Percentiles rank a stretch among this genome's conserved stretches.
phyloP scores from a whole-genome alignment of 768 basidiomycete species.

The Leccinellum luteum region DNA sequence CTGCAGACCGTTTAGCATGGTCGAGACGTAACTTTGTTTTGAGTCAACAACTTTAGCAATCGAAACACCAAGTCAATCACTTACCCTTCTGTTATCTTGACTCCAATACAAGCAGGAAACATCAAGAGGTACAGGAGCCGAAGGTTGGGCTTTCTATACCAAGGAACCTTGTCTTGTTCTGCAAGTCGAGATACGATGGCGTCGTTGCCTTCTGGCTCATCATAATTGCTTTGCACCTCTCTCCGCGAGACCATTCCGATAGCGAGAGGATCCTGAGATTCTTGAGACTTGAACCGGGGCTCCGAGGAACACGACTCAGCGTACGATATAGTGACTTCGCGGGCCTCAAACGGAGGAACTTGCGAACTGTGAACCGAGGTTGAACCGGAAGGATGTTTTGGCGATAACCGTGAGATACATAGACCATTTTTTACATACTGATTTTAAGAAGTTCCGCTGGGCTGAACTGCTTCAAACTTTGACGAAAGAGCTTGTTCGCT shows the following conservation, averaged over 20 bases:
- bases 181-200: conserved; percentile 18
- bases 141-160: conserved; percentile 63
- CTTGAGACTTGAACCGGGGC: background rate
- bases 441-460: too few species aligned
- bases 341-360: background rate
- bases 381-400: background rate
- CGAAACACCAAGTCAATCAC: background rate
- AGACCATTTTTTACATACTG: too few species aligned
- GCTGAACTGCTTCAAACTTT: too few species aligned
- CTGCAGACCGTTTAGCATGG: background rate
- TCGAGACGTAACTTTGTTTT: background rate
- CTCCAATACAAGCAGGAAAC: conserved; percentile 38
- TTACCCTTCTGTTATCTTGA: conserved; percentile 19
- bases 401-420: background rate
- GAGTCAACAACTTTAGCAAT: background rate
- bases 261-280: background rate
- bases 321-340: background rate
- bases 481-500: too few species aligned
- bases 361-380: background rate
- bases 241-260: conserved; percentile 4
- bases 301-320: background rate
- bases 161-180: conserved; percentile 50
- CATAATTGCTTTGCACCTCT: background rate
- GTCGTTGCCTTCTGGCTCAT: conserved; percentile 3
- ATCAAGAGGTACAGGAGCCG: conserved; percentile 53